A percentile compares a stretch with the other conserved stretches of the same genome.
Evolutionary conservation across 306 rosid genomes (phyloP).

Genomic region (Astragalus glycyphyllos): DNA sequence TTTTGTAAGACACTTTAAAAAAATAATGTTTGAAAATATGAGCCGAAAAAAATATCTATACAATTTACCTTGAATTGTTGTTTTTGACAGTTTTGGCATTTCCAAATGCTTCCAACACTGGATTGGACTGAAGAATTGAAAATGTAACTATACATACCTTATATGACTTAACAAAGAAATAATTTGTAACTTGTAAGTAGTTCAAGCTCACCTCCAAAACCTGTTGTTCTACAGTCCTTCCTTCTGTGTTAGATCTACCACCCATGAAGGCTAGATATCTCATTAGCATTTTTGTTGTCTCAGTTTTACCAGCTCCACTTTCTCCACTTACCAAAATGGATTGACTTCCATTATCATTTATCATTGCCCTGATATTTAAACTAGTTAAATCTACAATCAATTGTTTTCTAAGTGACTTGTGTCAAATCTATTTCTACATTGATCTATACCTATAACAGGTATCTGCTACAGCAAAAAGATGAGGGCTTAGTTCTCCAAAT

Average conservation of each 20-base stretch:
- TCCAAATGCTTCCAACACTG: constrained; percentile 91
- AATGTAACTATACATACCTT: constrained; percentile 39
- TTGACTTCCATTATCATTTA: constrained; percentile 79
- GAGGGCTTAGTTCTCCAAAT: constrained; percentile 93
- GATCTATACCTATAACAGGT: constrained; percentile 75
- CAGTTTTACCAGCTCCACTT: constrained; percentile 95
- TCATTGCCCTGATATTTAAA: constrained; percentile 70
- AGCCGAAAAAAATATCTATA: constrained; percentile 1
- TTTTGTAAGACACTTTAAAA: constrained; percentile 41
- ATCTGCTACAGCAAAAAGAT: constrained; percentile 90
- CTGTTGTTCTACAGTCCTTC: constrained; percentile 86
- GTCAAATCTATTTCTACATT: constrained; percentile 35
- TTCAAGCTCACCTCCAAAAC: constrained; percentile 82
- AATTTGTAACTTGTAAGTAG: background rate
- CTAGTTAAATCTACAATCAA: constrained; percentile 23
- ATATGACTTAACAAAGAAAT: constrained; percentile 17
- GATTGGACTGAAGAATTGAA: constrained; percentile 76
- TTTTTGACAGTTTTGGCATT: constrained; percentile 91
- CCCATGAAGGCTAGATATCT: constrained; percentile 92
- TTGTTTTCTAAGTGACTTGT: background rate
- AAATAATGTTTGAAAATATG: constrained; percentile 15
- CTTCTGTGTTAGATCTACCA: constrained; percentile 81
- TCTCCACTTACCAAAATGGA: constrained; percentile 92
- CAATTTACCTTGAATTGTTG: constrained; percentile 82
- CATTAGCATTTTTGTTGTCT: constrained; percentile 92